These are phyloP conservation scores for Chytriomyces sp. DNA, from an alignment of 192 early-diverging fungal genomes.

Conservation along the genomic window DNA sequence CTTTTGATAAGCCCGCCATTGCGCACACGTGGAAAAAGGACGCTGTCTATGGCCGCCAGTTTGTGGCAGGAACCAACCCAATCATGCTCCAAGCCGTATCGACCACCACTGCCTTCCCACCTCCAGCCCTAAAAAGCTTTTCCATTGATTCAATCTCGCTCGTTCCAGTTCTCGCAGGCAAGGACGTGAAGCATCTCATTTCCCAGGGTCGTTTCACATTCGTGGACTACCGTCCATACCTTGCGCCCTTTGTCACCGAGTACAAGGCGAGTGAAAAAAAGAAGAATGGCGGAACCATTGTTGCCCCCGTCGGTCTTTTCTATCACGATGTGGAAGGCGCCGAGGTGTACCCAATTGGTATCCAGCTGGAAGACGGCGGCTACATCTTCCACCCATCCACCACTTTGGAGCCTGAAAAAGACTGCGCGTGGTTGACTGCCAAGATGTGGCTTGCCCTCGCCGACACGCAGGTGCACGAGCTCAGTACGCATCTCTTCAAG, in stretches of 20 bases:
- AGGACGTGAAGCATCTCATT: not conserved
- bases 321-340: conserved; percentile 6
- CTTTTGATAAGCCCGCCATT: not conserved
- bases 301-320: conserved; percentile 8
- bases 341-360: not conserved
- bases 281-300: not conserved
- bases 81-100: conserved; percentile 1
- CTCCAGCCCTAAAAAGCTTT: too few species aligned
- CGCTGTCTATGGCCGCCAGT: conserved; percentile 7
- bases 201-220: not conserved
- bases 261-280: too few species aligned
- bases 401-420: not conserved
- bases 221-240: not conserved
- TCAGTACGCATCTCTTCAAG: not conserved
- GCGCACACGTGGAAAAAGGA: conserved; percentile 2
- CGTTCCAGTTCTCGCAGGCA: not conserved
- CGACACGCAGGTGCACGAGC: conserved; percentile 9
- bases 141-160: too few species aligned
- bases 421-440: not conserved
- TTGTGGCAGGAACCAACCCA: conserved; percentile 14
- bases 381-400: conserved; percentile 8
- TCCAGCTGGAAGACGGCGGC: conserved; percentile 11
- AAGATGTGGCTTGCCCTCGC: conserved; percentile 14
- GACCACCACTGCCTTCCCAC: not conserved
- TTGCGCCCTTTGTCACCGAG: conserved; percentile 19